These are phyloP conservation scores for Prunus padus DNA, from an alignment of 306 rosid species.

Conservation along the genomic window DNA sequence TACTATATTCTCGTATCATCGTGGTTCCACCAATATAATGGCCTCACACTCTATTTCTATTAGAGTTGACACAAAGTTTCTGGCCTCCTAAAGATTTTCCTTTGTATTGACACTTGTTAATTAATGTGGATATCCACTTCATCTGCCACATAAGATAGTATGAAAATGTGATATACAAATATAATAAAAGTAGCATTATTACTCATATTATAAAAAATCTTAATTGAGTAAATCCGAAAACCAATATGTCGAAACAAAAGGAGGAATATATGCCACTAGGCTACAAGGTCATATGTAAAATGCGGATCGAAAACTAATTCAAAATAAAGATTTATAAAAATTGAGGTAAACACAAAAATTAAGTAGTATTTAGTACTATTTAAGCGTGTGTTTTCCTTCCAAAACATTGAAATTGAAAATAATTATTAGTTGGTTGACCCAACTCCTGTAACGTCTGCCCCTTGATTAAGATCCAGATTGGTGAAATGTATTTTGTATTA, in stretches of 20 bases:
- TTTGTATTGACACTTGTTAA: too few species aligned
- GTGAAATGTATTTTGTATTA: neutral
- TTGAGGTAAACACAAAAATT: neutral
- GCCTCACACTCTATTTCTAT: too few species aligned
- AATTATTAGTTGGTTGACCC: slow-evolving; percentile 12
- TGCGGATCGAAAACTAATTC: neutral
- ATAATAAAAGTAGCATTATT: too few species aligned
- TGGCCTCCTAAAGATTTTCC: too few species aligned
- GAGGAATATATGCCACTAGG: neutral
- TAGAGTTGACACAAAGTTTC: too few species aligned
- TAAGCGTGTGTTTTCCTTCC: neutral
- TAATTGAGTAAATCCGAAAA: neutral
- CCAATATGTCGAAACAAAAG: neutral
- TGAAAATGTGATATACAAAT: too few species aligned
- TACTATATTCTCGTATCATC: too few species aligned
- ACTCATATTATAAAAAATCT: neutral
- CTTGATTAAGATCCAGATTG: neutral
- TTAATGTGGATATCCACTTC: too few species aligned
- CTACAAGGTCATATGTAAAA: neutral
- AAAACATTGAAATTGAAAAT: too few species aligned
- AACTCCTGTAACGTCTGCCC: neutral
- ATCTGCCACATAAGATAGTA: too few species aligned
- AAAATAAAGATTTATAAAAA: neutral
- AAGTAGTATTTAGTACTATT: neutral
- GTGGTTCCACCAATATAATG: too few species aligned